Base-by-base conservation (phyloP, 176 grass and related monocot species). In the Triticum turgidum region DNA sequence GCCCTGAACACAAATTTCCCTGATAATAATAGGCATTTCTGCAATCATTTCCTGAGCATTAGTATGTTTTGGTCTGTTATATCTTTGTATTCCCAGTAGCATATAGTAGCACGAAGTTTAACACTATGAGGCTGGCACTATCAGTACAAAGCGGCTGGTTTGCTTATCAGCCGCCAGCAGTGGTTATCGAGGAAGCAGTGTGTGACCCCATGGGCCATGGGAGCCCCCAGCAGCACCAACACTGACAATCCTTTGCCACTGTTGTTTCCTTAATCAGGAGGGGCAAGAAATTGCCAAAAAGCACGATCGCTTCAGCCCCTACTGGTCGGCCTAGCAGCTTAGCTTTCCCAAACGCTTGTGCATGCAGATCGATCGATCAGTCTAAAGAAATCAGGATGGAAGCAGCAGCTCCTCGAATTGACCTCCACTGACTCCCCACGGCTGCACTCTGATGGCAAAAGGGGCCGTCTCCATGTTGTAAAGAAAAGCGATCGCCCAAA, bases 181-280 rank as follows among this genome's bases (percentile, higher is more conserved):
- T 70, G 35, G 51, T 52, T 29, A 58, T 65, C 76, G 13, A 74
- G 30, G 59, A 68, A 24, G 20, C 44, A 13, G 61, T 20, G 3
- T 15, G 11, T 33, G 67, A 15, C 80, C 84, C 51, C 17, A 58
- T 58, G 52, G 52, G 52, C 52, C 84, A 90, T 86, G 73, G 84
- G 66, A 59, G 2, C n/a, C 66, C 75, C 42, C 78, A 70, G 6
- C 61, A 65, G 20, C 89, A 66, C 49, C 80, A 66, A n/a, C 75
- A 44, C 80, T 66, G 87, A 58, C 56, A 69, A 74, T 77, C 34
- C 33, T 22, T 33, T 70, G 6, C 32, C 80, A 75, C 85, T 85
- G 81, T 70, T 91, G 69, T 88, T 91, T 84, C 85, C 89, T 91
- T 91, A 91, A 91, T 64, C 81, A 91, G 81, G 81, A 70, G 85